phyloP scores from a whole-genome alignment of 352 stramenopile species.

The Phytopythium chamaehyphon region DNA sequence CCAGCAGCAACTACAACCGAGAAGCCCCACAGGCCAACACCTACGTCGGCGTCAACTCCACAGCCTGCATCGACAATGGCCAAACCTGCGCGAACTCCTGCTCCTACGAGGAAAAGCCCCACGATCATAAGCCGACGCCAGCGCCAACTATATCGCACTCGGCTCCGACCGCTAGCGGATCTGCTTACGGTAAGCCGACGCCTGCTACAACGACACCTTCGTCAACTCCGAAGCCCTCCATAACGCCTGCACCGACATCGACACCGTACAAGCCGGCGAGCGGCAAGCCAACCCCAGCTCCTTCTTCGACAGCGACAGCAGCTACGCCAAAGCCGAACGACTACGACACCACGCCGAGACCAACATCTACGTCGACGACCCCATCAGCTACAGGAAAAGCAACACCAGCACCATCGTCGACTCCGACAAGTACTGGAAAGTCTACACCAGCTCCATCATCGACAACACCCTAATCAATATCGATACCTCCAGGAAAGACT shows the following conservation, averaged over 20 bases:
- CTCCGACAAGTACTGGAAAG: background rate
- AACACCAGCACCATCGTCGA: background rate
- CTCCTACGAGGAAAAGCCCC: too few species aligned
- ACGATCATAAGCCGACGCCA: too few species aligned
- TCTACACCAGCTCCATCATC: background rate
- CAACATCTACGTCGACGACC: background rate
- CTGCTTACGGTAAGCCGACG: constrained; percentile 4
- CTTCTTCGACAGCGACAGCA: background rate
- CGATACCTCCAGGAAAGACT: background rate
- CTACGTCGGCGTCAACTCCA: too few species aligned
- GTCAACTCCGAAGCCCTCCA: background rate
- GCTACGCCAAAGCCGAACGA: background rate
- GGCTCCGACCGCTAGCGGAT: background rate
- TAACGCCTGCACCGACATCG: background rate
- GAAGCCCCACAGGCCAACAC: too few species aligned
- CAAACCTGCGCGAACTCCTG: too few species aligned
- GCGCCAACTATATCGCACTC: too few species aligned
- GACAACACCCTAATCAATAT: background rate
- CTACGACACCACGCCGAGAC: background rate
- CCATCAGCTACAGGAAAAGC: background rate
- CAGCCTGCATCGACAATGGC: too few species aligned
- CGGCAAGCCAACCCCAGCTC: constrained; percentile 1
- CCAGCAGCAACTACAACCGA: background rate
- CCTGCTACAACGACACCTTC: background rate
- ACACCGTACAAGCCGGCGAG: background rate